phyloP scores from a whole-genome alignment of 441 rosid genomes.

The Eutrema salsugineum region DNA sequence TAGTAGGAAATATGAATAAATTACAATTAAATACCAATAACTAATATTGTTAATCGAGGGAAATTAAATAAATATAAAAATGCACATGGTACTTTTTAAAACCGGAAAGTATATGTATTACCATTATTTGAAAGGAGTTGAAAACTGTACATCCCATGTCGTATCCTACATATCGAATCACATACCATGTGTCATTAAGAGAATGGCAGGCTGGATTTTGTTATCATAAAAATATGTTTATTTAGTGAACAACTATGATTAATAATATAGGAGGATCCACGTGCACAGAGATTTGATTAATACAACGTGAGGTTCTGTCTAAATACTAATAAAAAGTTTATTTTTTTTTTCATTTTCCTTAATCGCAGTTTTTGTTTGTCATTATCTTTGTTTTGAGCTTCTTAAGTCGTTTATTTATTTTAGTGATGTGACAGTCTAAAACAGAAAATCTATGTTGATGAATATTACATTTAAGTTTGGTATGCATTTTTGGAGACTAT shows the following conservation, averaged over 20 bases:
- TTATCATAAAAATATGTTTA: slow-evolving; percentile 5
- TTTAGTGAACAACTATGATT: not conserved
- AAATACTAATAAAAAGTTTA: not conserved
- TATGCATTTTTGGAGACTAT: not conserved
- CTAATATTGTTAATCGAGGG: not conserved
- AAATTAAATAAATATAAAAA: not conserved
- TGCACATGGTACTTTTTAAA: slow-evolving; percentile 7
- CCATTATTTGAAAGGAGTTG: slow-evolving; percentile 5
- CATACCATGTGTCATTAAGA: slow-evolving; percentile 20
- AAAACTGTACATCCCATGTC: slow-evolving; percentile 10
- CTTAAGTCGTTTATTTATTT: slow-evolving; percentile 7
- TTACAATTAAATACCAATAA: not conserved
- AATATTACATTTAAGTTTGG: not conserved
- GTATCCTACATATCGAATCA: slow-evolving; percentile 32
- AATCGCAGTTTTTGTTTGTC: slow-evolving; percentile 6
- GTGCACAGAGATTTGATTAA: slow-evolving; percentile 22
- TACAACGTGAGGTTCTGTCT: slow-evolving; percentile 6
- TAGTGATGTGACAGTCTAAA: not conserved
- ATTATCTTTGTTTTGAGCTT: not conserved
- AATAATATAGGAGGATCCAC: slow-evolving; percentile 24
- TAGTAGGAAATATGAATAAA: not conserved
- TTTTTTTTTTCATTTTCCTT: not conserved
- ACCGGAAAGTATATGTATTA: not conserved
- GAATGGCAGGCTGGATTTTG: slow-evolving; percentile 34
- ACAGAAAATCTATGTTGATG: not conserved